Evolutionary conservation across 164 flowering plant species (phyloP), one percentile per base, ranked within the genome.

Genomic region (Vitis riparia): DNA sequence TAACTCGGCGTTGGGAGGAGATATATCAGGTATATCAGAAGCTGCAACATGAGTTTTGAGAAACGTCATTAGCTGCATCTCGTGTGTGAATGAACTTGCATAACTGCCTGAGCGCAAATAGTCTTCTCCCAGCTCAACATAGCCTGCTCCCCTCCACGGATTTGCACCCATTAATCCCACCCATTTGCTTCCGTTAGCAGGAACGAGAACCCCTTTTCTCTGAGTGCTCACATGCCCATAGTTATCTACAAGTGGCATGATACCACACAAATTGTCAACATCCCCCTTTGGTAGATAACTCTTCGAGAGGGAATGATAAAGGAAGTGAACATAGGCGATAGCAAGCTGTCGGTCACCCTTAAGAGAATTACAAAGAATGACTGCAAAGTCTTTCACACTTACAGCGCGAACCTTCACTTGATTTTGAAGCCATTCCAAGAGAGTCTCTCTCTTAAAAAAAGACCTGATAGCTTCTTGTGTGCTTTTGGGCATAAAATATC

Each of bases 131-230:
- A 90, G 75, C 74, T 84, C 88, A 23, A 89, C 57, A 59, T 75
- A 87, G 14, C 75, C 73, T n/a, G 78, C 72, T 7, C 37, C 51
- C 62, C 71, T 73, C 96, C 92, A 88, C 8, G 88, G 90, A 71
- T 90, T 87, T 52, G 86, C 77, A 65, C 73, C 84, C 63, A 87
- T 59, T 72, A 88, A 65, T 17, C 58, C 59, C 8, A 75, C 78
- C 96, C 93, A 90, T 50, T 80, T 84, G 71, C 93, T 88, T 53
- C 77, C 89, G 48, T 71, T 77, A 10, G 89, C 87, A 49, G 96
- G 90, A 12, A 90, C 89, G 69, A 87, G 88, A 73, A 90, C 77
- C 16, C 80, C 82, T 11, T 53, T 72, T 57, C 79, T 44, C 1
- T 1, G 9, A 14, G 49, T 68, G 27, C 19, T 66, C 51, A 83